A percentile compares a stretch with the other conserved stretches of the same genome.
Evolutionary conservation across 768 basidiomycete genomes (phyloP).

Genomic region (Cubamyces lactineus): DNA sequence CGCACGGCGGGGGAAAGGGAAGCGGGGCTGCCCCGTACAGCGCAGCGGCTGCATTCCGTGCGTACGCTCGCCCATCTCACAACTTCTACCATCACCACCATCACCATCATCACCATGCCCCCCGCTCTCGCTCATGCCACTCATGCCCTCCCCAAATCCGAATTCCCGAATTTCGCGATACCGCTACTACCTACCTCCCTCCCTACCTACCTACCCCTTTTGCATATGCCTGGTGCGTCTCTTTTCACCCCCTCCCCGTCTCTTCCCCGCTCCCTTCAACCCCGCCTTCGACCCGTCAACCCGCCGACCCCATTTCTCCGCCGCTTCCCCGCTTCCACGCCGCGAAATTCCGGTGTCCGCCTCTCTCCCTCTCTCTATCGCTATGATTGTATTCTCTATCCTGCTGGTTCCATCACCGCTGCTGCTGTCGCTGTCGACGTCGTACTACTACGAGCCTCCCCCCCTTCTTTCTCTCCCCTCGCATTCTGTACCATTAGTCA

Average conservation of each 20-base stretch:
- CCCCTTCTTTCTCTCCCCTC: no score
- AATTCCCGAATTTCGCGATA: neutral
- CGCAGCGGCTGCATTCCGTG: neutral
- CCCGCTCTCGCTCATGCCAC: neutral
- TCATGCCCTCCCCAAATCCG: neutral
- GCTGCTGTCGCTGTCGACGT: no score
- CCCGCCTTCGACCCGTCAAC: no score
- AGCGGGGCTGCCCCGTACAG: neutral
- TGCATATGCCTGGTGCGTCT: slow-evolving; percentile 8
- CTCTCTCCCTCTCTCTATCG: neutral
- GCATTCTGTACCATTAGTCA: slow-evolving; percentile 21
- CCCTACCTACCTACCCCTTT: neutral
- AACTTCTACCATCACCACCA: neutral
- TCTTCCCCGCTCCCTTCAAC: neutral
- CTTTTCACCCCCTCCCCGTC: neutral
- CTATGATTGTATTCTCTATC: neutral
- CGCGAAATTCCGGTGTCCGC: neutral
- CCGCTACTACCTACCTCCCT: neutral
- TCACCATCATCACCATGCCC: neutral
- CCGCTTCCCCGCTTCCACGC: neutral
- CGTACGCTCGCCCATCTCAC: no score
- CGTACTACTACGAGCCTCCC: no score
- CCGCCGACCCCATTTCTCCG: no score
- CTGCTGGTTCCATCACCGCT: no score
- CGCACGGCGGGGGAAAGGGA: neutral